Evolutionary conservation across 2,329 filamentous ascomycete species (phyloP).

Genomic region (Colletotrichum paranaense): DNA sequence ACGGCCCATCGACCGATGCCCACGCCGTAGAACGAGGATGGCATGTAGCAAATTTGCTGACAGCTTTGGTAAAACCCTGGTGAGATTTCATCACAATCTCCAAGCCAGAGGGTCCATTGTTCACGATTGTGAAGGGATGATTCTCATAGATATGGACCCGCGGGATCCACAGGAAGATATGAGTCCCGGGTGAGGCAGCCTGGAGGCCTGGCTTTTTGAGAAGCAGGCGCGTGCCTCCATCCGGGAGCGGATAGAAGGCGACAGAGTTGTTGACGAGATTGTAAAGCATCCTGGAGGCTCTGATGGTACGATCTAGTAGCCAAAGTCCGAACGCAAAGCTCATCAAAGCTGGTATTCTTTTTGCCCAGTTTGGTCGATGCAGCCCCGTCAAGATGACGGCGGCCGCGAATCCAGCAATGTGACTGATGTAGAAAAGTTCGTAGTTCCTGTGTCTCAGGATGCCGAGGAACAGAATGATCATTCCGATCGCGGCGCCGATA

Average conservation of each 20-base stretch:
- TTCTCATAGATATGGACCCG: slow-evolving; percentile 61
- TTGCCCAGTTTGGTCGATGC: slow-evolving; percentile 55
- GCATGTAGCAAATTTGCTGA: slow-evolving; percentile 53
- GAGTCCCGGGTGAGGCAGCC: slow-evolving; percentile 43
- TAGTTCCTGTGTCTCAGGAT: slow-evolving; percentile 53
- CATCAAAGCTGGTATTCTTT: slow-evolving; percentile 51
- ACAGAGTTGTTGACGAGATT: slow-evolving; percentile 53
- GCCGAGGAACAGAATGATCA: slow-evolving; percentile 50
- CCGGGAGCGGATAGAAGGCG: slow-evolving; percentile 54
- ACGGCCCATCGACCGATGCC: slow-evolving; percentile 64
- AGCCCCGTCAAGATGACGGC: slow-evolving; percentile 53
- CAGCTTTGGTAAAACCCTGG: slow-evolving; percentile 62
- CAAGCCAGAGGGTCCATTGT: slow-evolving; percentile 49
- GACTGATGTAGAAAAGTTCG: slow-evolving; percentile 58
- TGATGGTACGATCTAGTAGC: slow-evolving; percentile 55
- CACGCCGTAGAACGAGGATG: slow-evolving; percentile 53
- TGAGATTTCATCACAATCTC: slow-evolving; percentile 64
- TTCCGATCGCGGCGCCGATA: slow-evolving; percentile 48
- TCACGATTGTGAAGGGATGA: slow-evolving; percentile 67
- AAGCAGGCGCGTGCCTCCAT: slow-evolving; percentile 56
- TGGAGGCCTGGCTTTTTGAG: slow-evolving; percentile 53
- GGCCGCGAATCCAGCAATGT: slow-evolving; percentile 54
- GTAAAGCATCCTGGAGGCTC: slow-evolving; percentile 42
- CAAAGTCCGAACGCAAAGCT: slow-evolving; percentile 54
- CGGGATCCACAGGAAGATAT: slow-evolving; percentile 68